phyloP scores from a whole-genome alignment of 2,329 filamentous ascomycete genomes.

The Aspergillus puulaauensis region DNA sequence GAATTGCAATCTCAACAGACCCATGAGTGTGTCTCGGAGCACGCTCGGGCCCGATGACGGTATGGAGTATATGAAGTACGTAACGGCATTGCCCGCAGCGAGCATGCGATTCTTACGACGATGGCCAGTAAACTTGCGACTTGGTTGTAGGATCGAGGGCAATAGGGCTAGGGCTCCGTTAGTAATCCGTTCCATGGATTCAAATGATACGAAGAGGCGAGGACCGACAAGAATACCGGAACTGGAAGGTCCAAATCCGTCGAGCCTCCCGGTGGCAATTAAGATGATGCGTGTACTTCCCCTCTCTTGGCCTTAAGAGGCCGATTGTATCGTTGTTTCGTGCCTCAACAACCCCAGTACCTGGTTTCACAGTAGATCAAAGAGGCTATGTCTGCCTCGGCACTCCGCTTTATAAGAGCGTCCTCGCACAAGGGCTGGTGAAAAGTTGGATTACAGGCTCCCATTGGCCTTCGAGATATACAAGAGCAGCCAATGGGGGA shows the following conservation, averaged over 20 bases:
- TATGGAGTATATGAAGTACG: not conserved
- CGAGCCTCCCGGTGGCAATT: not conserved
- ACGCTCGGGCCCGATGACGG: slow-evolving; percentile 17
- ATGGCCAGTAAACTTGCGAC: not conserved
- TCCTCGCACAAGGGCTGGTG: not conserved
- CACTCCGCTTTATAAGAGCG: not conserved
- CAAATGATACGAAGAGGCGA: not conserved
- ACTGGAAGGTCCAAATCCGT: slow-evolving; percentile 10
- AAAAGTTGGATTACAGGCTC: not conserved
- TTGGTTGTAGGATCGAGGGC: not conserved
- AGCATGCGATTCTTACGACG: not conserved
- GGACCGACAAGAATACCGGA: not conserved
- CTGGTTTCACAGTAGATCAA: not conserved
- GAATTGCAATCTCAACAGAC: not conserved
- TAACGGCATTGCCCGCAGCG: not conserved
- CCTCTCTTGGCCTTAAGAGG: not conserved
- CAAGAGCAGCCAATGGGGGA: not conserved
- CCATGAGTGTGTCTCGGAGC: slow-evolving; percentile 1
- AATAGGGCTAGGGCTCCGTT: not conserved
- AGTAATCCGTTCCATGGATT: slow-evolving; percentile 17
- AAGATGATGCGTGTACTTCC: not conserved
- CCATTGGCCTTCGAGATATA: not conserved
- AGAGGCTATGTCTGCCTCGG: not conserved
- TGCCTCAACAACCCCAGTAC: not conserved
- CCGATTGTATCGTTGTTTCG: not conserved